A percentile compares a stretch with the other conserved stretches of the same genome.
Evolutionary conservation across 2,329 filamentous ascomycete genomes (phyloP).

Genomic region (Metarhizium album): DNA sequence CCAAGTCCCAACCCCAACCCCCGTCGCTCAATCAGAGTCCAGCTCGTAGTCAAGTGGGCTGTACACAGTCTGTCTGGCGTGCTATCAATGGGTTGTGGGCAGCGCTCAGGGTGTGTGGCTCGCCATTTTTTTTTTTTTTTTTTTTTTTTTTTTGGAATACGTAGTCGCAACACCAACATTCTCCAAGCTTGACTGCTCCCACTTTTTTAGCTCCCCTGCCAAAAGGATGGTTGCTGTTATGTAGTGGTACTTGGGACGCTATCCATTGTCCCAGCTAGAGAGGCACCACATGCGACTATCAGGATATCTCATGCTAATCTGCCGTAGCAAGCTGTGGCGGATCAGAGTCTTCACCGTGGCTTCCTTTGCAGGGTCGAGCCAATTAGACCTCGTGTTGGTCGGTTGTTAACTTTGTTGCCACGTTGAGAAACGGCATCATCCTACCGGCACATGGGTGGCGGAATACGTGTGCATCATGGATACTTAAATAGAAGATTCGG

Average conservation of each 20-base stretch:
- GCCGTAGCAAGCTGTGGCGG: background rate
- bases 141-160: constrained; percentile 34
- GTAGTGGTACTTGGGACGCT: background rate
- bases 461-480: background rate
- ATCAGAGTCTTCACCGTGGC: background rate
- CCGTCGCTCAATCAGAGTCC: background rate
- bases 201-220: background rate
- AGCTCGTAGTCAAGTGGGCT: background rate
- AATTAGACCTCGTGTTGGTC: background rate
- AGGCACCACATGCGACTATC: too few species aligned
- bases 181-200: background rate
- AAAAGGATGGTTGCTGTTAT: background rate
- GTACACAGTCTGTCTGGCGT: too few species aligned
- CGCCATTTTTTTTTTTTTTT: constrained; percentile 20
- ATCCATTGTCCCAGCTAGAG: too few species aligned
- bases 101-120: constrained; percentile 6
- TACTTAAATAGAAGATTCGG: background rate
- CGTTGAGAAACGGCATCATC: background rate
- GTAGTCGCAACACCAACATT: constrained; percentile 5
- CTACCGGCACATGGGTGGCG: too few species aligned
- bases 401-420: background rate
- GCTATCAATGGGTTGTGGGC: background rate
- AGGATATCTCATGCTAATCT: too few species aligned
- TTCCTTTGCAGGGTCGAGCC: background rate
- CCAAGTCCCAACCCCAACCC: background rate